Evolutionary conservation across 2,329 filamentous ascomycete species (phyloP).

Genomic region (Neonectria coccinea): DNA sequence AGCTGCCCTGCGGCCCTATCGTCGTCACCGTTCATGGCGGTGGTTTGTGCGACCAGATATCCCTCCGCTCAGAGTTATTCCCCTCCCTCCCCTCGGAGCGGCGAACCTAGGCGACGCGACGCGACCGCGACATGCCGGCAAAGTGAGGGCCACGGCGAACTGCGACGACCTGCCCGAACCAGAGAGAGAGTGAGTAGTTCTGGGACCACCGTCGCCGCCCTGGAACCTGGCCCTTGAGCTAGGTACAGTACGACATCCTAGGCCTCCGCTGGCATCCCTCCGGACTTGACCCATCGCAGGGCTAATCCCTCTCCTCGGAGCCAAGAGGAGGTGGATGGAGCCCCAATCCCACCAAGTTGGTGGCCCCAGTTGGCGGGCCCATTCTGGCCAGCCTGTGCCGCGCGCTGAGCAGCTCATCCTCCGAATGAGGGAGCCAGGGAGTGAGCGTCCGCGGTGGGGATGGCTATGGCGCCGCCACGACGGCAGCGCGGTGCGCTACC

Average conservation of each 20-base stretch:
- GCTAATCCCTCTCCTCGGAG: constrained; percentile 35
- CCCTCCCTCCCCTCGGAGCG: constrained; percentile 19
- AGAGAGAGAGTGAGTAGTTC: constrained; percentile 20
- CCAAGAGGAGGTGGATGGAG: constrained; percentile 30
- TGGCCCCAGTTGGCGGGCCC: constrained; percentile 31
- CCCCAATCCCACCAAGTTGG: constrained; percentile 36
- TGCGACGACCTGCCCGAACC: constrained; percentile 26
- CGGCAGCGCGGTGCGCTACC: constrained; percentile 42
- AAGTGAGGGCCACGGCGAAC: constrained; percentile 31
- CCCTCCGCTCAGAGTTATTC: constrained; percentile 11
- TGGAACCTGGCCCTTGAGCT: constrained; percentile 43
- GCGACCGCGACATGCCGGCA: constrained; percentile 24
- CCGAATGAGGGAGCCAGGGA: constrained; percentile 38
- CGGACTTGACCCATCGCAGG: constrained; percentile 33
- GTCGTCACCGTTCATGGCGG: not conserved
- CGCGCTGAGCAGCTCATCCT: constrained; percentile 26
- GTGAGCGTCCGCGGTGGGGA: constrained; percentile 36
- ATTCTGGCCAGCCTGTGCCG: constrained; percentile 29
- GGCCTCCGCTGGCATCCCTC: constrained; percentile 37
- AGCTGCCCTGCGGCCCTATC: constrained; percentile 27
- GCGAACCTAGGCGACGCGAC: constrained; percentile 15
- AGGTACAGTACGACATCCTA: constrained; percentile 37
- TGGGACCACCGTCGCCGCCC: constrained; percentile 32
- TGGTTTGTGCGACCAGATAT: constrained; percentile 14
- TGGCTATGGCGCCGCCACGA: constrained; percentile 46